These are phyloP conservation scores for Ceratonia siliqua DNA, from an alignment of 306 rosid species.

Conservation along the genomic window DNA sequence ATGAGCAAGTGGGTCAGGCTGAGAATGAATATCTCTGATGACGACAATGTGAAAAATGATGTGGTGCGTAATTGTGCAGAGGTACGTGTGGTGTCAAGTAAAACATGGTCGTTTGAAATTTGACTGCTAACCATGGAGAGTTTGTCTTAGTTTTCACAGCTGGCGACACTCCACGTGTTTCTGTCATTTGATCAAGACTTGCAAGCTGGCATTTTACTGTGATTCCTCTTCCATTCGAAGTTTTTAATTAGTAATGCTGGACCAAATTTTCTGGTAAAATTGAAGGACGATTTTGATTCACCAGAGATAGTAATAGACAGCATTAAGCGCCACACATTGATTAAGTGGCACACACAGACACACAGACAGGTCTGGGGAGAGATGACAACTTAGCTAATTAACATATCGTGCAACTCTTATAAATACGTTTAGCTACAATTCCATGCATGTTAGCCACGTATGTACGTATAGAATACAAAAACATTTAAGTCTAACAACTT, in stretches of 20 bases:
- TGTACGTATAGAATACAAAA: slow-evolving; percentile 22
- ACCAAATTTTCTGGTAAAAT: slow-evolving; percentile 3
- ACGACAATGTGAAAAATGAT: slow-evolving; percentile 34
- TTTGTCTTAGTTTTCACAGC: slow-evolving; percentile 29
- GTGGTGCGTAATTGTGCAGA: slow-evolving; percentile 45
- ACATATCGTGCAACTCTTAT: slow-evolving; percentile 17
- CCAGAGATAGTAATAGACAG: slow-evolving; percentile 9
- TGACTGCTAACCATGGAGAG: slow-evolving; percentile 24
- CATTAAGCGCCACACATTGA: slow-evolving; percentile 22
- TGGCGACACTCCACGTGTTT: slow-evolving; percentile 26
- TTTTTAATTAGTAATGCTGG: slow-evolving; percentile 20
- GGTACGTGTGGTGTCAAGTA: slow-evolving; percentile 41
- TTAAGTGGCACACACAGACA: slow-evolving; percentile 22
- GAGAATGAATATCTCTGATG: slow-evolving; percentile 25
- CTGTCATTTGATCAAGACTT: slow-evolving; percentile 31
- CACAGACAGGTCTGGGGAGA: background rate
- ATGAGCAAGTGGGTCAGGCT: slow-evolving; percentile 10
- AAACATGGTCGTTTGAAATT: slow-evolving; percentile 25
- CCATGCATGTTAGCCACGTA: slow-evolving; percentile 58
- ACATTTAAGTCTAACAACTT: background rate
- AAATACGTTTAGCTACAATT: slow-evolving; percentile 12
- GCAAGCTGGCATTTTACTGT: slow-evolving; percentile 20
- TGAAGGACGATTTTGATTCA: slow-evolving; percentile 37
- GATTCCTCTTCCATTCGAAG: background rate
- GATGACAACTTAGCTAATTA: slow-evolving; percentile 18